phyloP scores from a whole-genome alignment of 2,329 filamentous ascomycete genomes.

The Neofusicoccum laricinum region DNA sequence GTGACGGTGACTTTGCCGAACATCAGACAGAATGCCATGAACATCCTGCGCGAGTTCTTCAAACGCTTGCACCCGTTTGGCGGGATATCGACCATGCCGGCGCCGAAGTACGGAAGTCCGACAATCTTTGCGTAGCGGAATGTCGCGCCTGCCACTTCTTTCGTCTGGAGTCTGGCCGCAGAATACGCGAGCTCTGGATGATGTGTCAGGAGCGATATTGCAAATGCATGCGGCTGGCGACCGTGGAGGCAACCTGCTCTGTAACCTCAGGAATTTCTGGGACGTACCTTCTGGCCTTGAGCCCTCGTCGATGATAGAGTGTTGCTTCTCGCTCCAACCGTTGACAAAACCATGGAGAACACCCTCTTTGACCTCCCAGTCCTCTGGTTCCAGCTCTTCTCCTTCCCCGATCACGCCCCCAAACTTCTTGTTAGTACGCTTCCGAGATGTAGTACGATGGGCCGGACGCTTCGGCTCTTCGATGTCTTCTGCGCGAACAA shows the following conservation, averaged over 20 bases:
- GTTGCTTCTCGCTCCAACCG: slow-evolving; percentile 51
- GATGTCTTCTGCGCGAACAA: slow-evolving; percentile 68
- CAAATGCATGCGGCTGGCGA: neutral
- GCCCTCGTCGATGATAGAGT: slow-evolving; percentile 48
- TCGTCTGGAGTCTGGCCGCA: slow-evolving; percentile 54
- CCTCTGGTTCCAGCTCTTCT: slow-evolving; percentile 49
- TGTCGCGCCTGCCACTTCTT: slow-evolving; percentile 60
- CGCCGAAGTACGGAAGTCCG: slow-evolving; percentile 75
- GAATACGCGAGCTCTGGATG: slow-evolving; percentile 59
- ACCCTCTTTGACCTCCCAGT: slow-evolving; percentile 70
- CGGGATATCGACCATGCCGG: slow-evolving; percentile 84
- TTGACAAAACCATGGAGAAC: slow-evolving; percentile 62
- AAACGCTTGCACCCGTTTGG: slow-evolving; percentile 78
- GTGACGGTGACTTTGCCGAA: slow-evolving; percentile 78
- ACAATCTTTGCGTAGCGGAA: slow-evolving; percentile 91
- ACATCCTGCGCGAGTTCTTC: slow-evolving; percentile 94
- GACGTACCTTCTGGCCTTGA: slow-evolving; percentile 50
- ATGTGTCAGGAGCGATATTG: neutral
- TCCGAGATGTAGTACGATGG: slow-evolving; percentile 28
- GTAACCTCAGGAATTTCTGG: slow-evolving; percentile 9
- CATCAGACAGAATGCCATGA: slow-evolving; percentile 93
- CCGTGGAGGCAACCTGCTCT: slow-evolving; percentile 27
- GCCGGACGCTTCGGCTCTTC: slow-evolving; percentile 38
- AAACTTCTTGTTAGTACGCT: slow-evolving; percentile 33
- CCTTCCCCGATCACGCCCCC: slow-evolving; percentile 49